These are phyloP conservation scores for Cyclanthera cordifolia DNA, from an alignment of 306 rosid species.

Conservation along the genomic window DNA sequence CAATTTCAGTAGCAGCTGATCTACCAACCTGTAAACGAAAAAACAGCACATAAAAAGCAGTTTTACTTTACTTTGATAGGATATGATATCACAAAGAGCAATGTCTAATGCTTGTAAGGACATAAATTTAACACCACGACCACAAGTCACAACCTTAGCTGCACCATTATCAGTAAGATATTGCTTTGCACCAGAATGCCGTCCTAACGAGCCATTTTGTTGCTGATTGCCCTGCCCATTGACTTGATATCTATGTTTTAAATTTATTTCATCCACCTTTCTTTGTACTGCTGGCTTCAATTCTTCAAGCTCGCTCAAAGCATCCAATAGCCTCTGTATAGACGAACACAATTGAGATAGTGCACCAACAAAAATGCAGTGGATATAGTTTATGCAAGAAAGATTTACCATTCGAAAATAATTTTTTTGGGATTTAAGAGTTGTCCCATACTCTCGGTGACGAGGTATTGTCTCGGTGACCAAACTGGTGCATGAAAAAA, in stretches of 20 bases:
- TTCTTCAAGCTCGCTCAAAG: conserved; percentile 68
- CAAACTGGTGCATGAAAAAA: conserved; percentile 45
- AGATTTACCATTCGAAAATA: conserved; percentile 51
- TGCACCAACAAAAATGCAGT: neutral
- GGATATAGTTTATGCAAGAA: conserved; percentile 4
- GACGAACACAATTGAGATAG: neutral
- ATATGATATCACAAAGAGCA: conserved; percentile 1
- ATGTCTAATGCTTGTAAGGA: neutral
- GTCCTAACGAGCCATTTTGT: conserved; percentile 32
- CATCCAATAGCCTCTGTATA: conserved; percentile 46
- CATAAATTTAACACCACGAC: conserved; percentile 1
- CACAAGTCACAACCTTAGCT: conserved; percentile 55
- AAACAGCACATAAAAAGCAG: conserved; percentile 10
- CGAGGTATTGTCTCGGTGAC: conserved; percentile 77
- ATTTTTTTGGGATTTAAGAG: conserved; percentile 44
- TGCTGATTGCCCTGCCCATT: conserved; percentile 32
- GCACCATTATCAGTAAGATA: conserved; percentile 20
- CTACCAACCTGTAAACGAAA: conserved; percentile 41
- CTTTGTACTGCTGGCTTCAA: conserved; percentile 73
- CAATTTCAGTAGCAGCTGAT: conserved; percentile 30
- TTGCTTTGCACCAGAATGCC: conserved; percentile 39
- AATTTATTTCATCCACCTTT: conserved; percentile 54
- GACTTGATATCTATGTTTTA: conserved; percentile 30
- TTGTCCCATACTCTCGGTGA: conserved; percentile 54
- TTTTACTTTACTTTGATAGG: neutral